These are phyloP conservation scores for Sporothrix pseudoabietina DNA, from an alignment of 2,329 filamentous ascomycete genomes.

Conservation along the genomic window DNA sequence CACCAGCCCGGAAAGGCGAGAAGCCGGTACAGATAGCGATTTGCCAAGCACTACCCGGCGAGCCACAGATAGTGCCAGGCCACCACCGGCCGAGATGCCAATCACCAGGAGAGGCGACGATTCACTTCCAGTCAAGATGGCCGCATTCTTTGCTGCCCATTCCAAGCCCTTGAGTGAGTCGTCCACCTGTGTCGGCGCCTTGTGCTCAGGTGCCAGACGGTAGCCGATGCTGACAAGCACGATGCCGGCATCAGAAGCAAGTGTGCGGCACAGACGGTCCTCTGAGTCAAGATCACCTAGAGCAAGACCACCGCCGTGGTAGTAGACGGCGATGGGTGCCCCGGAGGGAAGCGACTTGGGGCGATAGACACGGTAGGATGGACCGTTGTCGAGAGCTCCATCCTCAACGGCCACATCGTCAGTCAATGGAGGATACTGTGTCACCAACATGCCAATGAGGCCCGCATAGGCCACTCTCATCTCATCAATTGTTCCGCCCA, in stretches of 20 bases:
- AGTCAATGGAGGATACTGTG: slow-evolving; percentile 8
- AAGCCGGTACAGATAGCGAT: neutral
- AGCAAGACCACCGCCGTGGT: neutral
- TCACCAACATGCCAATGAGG: neutral
- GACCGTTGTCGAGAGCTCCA: neutral
- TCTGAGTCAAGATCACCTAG: neutral
- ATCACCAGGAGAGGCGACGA: neutral
- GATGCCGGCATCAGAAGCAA: neutral
- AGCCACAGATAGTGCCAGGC: neutral
- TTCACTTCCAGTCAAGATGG: neutral
- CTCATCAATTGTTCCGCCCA: neutral
- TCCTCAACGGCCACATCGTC: neutral
- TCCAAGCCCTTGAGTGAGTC: slow-evolving; percentile 5
- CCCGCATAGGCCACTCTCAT: neutral
- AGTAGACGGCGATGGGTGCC: neutral
- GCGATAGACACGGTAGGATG: neutral
- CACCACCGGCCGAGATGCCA: neutral
- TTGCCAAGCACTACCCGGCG: neutral
- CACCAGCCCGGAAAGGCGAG: neutral
- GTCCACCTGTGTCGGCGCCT: slow-evolving; percentile 14
- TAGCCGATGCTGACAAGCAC: slow-evolving; percentile 9
- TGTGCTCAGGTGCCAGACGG: slow-evolving; percentile 4
- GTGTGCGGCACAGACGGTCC: slow-evolving; percentile 7
- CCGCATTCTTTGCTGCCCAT: neutral
- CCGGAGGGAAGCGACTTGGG: neutral